Conservation (phyloP, 2,329 filamentous ascomycete species). For the Stagonosporopsis tanaceti region DNA sequence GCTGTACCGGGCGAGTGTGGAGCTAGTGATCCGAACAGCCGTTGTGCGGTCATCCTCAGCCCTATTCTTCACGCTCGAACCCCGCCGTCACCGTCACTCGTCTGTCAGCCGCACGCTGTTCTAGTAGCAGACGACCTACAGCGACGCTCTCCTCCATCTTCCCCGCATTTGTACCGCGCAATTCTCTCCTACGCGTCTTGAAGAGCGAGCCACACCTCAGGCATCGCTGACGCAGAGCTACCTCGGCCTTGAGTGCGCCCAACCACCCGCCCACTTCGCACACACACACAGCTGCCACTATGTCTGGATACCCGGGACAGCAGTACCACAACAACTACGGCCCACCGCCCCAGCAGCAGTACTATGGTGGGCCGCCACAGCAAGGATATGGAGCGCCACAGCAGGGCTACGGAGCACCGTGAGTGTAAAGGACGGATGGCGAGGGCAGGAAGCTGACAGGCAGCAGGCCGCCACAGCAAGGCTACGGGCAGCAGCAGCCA, state of each 20-base stretch:
- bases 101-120: slow-evolving; percentile 33
- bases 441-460: slow-evolving; percentile 23
- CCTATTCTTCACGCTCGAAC: slow-evolving; percentile 22
- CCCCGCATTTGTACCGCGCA: slow-evolving; percentile 9
- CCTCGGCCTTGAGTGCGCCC: slow-evolving; percentile 6
- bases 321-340: slow-evolving; percentile 52
- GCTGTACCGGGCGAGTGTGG: slow-evolving; percentile 11
- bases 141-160: slow-evolving; percentile 4
- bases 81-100: slow-evolving; percentile 20
- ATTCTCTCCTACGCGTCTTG: not conserved
- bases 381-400: slow-evolving; percentile 28
- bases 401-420: slow-evolving; percentile 37
- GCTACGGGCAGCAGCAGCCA: slow-evolving; percentile 53
- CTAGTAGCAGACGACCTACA: slow-evolving; percentile 2
- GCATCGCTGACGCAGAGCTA: slow-evolving; percentile 10
- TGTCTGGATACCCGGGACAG: slow-evolving; percentile 53
- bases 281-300: slow-evolving; percentile 28
- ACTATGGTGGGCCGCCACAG: slow-evolving; percentile 39
- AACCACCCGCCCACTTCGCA: not conserved
- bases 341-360: slow-evolving; percentile 38
- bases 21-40: slow-evolving; percentile 15
- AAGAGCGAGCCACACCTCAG: not conserved
- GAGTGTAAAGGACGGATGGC: slow-evolving; percentile 22
- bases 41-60: slow-evolving; percentile 26
- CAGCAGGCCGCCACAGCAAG: slow-evolving; percentile 43